Percentiles rank a stretch among this genome's conserved stretches.
These are phyloP conservation scores for Lotus japonicus DNA, from an alignment of 306 rosid species.

Conservation along the genomic window DNA sequence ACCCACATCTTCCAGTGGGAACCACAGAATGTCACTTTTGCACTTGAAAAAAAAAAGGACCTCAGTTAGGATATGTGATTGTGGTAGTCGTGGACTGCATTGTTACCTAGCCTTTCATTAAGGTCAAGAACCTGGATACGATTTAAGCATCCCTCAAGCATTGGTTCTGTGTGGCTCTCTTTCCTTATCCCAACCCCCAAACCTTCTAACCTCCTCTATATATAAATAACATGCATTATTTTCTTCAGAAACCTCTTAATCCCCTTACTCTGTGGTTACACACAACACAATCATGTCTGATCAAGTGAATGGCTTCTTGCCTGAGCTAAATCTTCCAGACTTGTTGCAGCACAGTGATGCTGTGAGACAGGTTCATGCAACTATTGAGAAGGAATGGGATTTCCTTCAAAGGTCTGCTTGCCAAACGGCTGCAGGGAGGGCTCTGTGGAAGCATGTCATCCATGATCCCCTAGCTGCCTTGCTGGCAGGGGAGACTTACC, in stretches of 20 bases:
- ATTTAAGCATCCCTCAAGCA: constrained; percentile 43
- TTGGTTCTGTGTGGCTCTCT: constrained; percentile 93
- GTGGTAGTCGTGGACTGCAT: constrained; percentile 77
- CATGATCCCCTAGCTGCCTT: constrained; percentile 76
- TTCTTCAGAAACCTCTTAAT: constrained; percentile 27
- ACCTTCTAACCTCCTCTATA: constrained; percentile 7
- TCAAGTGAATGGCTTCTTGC: constrained; percentile 47
- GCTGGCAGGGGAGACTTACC: constrained; percentile 77
- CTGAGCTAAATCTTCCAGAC: constrained; percentile 74
- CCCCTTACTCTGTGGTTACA: constrained; percentile 7
- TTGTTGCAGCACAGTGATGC: constrained; percentile 43
- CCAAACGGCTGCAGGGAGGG: constrained; percentile 95
- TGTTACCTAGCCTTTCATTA: constrained; percentile 44
- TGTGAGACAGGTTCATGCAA: constrained; percentile 60
- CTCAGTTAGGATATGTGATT: constrained; percentile 23
- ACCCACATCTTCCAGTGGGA: constrained; percentile 44
- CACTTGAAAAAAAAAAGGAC: neutral
- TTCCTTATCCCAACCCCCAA: constrained; percentile 69
- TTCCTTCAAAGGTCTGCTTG: constrained; percentile 75
- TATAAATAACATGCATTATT: constrained; percentile 53
- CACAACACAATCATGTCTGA: constrained; percentile 51
- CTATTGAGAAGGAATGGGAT: constrained; percentile 76
- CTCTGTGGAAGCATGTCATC: constrained; percentile 85
- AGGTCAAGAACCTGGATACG: constrained; percentile 48
- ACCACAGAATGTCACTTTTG: constrained; percentile 34